phyloP scores from a whole-genome alignment of 257 asterid species.

The Oldenlandia corymbosa region DNA sequence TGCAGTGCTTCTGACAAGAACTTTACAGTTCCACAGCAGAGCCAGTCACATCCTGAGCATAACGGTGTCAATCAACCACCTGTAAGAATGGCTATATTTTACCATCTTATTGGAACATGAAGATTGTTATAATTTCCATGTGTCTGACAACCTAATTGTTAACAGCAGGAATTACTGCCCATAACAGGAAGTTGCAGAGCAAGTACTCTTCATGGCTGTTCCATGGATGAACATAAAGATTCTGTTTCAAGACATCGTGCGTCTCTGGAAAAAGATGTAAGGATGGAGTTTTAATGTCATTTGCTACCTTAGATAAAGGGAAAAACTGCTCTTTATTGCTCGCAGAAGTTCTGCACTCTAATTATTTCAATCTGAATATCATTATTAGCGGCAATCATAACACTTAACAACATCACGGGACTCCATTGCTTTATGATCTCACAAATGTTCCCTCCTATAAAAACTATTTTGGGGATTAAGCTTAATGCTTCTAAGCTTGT shows the following conservation, averaged over 20 bases:
- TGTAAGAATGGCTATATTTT: slow-evolving; percentile 22
- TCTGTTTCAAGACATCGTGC: slow-evolving; percentile 31
- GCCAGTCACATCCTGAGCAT: slow-evolving; percentile 14
- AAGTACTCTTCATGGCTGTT: slow-evolving; percentile 32
- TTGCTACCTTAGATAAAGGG: not conserved
- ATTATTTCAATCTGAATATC: not conserved
- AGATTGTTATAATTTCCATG: not conserved
- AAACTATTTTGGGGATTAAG: too few relatives aligned
- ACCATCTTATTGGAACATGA: not conserved
- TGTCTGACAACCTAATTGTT: slow-evolving; percentile 7
- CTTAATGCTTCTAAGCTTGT: too few relatives aligned
- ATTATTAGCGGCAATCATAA: not conserved
- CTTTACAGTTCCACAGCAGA: slow-evolving; percentile 20
- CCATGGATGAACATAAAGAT: slow-evolving; percentile 23
- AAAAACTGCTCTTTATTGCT: not conserved
- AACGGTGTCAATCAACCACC: slow-evolving; percentile 23
- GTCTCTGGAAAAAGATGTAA: slow-evolving; percentile 57
- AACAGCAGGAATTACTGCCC: slow-evolving; percentile 33
- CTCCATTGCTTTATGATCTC: not conserved
- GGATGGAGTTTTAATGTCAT: slow-evolving; percentile 10
- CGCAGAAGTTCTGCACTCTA: not conserved
- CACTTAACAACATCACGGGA: not conserved
- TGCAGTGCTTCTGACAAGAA: slow-evolving; percentile 47
- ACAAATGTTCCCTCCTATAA: not conserved
- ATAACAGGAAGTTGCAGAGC: slow-evolving; percentile 29